Evolutionary conservation across 257 asterid species (phyloP).

Genomic region (Ocimum tenuiflorum): DNA sequence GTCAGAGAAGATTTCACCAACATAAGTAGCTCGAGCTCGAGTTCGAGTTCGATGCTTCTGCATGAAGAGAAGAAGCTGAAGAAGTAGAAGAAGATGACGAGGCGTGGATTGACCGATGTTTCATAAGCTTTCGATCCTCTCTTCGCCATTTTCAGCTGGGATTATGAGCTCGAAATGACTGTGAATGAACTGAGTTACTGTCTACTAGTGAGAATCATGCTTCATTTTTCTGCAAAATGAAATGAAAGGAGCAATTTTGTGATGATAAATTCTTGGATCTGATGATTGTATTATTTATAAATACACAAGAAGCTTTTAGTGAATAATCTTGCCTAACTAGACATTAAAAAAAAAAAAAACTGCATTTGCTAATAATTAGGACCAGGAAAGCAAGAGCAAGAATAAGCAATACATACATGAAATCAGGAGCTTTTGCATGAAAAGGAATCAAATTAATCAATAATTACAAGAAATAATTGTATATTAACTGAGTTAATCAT

Average conservation of each 20-base stretch:
- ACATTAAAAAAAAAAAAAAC: constrained; percentile 18
- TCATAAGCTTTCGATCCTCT: constrained; percentile 14
- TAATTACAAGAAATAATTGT: not conserved
- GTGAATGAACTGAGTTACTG: constrained; percentile 18
- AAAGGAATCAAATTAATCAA: not conserved
- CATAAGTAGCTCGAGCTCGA: constrained; percentile 46
- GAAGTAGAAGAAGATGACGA: constrained; percentile 24
- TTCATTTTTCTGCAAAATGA: constrained; percentile 34
- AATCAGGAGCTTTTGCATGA: constrained; percentile 13
- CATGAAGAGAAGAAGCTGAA: constrained; percentile 31
- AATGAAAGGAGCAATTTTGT: constrained; percentile 10
- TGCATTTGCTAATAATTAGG: constrained; percentile 25
- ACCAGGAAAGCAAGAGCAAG: constrained; percentile 23
- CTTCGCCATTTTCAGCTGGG: constrained; percentile 28
- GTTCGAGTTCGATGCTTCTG: constrained; percentile 39
- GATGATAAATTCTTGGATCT: constrained; percentile 43
- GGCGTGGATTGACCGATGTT: constrained; percentile 17
- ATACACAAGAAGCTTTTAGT: constrained; percentile 31
- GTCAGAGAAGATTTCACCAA: constrained; percentile 43
- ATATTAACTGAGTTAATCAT: not conserved
- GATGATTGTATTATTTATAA: constrained; percentile 23
- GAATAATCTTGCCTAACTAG: constrained; percentile 29
- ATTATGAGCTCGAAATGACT: not conserved
- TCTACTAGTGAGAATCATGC: constrained; percentile 20
- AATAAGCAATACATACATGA: constrained; percentile 13